Conservation (phyloP, 2,329 filamentous ascomycete species). For the Periconia digitata region DNA sequence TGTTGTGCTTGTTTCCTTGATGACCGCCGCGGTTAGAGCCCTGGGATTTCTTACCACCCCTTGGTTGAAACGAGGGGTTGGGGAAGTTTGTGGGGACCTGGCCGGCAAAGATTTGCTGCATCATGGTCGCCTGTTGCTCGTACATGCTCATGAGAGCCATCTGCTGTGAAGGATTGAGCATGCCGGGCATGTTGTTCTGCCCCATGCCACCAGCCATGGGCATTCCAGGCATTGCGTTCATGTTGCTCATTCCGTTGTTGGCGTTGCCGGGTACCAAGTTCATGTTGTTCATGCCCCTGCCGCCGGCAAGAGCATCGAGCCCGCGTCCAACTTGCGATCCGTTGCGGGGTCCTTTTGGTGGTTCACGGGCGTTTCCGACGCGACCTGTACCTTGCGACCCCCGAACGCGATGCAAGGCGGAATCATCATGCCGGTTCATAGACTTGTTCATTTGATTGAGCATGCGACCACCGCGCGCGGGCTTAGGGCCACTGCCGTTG, state of each 20-base stretch:
- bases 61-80: conserved; percentile 56
- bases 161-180: conserved; percentile 68
- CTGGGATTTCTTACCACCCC: conserved; percentile 58
- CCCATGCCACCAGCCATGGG: conserved; percentile 45
- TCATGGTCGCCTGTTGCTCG: conserved; percentile 75
- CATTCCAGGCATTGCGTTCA: conserved; percentile 36
- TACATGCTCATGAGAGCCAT: conserved; percentile 76
- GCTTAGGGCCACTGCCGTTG: conserved; percentile 54
- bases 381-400: conserved; percentile 70
- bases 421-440: conserved; percentile 76
- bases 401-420: conserved; percentile 78
- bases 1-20: conserved; percentile 43
- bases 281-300: conserved; percentile 40
- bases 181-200: conserved; percentile 52
- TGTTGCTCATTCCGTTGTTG: conserved; percentile 35
- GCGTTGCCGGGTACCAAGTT: conserved; percentile 22
- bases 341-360: conserved; percentile 71
- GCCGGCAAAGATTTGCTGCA: conserved; percentile 42
- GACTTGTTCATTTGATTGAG: conserved; percentile 81
- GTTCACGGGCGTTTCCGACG: conserved; percentile 75
- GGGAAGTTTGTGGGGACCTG: conserved; percentile 53
- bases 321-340: conserved; percentile 44
- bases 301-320: conserved; percentile 40
- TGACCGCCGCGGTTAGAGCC: conserved; percentile 58
- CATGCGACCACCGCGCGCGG: conserved; percentile 72